These are phyloP conservation scores for Claviceps citrina DNA, from an alignment of 2,329 filamentous ascomycete species.

Conservation along the genomic window DNA sequence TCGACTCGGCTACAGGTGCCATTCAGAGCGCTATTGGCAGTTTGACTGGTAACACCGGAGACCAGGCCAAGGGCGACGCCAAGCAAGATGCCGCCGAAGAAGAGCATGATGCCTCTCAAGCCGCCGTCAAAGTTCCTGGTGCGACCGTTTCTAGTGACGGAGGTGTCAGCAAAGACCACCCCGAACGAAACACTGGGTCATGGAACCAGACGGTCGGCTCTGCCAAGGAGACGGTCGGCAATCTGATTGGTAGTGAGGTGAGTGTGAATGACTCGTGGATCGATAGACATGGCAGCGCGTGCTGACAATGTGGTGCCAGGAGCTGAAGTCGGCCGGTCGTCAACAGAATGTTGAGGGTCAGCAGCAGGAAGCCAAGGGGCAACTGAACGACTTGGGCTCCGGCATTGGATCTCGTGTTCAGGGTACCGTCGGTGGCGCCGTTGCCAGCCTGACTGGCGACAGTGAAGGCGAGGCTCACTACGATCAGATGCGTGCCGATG, in stretches of 20 bases:
- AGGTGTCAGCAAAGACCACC: constrained; percentile 54
- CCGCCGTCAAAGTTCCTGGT: constrained; percentile 58
- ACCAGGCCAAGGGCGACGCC: constrained; percentile 49
- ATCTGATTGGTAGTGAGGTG: constrained; percentile 58
- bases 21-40: constrained; percentile 58
- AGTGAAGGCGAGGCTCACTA: constrained; percentile 47
- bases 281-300: too few species aligned
- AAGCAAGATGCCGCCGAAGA: constrained; percentile 49
- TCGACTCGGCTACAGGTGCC: constrained; percentile 57
- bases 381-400: constrained; percentile 54
- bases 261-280: constrained; percentile 8
- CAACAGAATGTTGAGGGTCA: constrained; percentile 70
- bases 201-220: constrained; percentile 87
- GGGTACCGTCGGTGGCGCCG: constrained; percentile 55
- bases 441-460: constrained; percentile 61
- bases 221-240: constrained; percentile 68
- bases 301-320: constrained; percentile 20
- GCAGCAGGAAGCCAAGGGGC: constrained; percentile 67
- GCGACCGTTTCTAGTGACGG: constrained; percentile 54
- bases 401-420: constrained; percentile 53
- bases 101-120: constrained; percentile 61
- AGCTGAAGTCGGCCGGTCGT: constrained; percentile 56
- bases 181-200: constrained; percentile 53
- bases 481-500: constrained; percentile 57
- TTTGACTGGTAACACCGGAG: constrained; percentile 55